Evolutionary conservation across 805 yeast genomes (phyloP).

Genomic region (Geotrichum ghanense): DNA sequence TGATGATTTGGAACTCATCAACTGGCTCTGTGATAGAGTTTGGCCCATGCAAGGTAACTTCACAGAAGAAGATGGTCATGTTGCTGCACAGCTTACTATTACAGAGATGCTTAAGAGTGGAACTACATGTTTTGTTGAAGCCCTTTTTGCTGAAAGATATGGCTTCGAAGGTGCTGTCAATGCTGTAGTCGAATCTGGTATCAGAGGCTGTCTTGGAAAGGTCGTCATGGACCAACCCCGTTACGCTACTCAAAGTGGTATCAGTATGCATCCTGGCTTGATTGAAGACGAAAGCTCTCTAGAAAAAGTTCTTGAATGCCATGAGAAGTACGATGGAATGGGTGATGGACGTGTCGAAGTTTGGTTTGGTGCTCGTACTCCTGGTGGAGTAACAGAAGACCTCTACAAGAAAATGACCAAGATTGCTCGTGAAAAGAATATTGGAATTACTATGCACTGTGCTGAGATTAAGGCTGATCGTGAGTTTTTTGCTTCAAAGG

Average conservation of each 20-base stretch:
- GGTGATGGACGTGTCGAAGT: constrained; percentile 14
- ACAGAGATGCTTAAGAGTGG: constrained; percentile 14
- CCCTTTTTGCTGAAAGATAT: constrained; percentile 11
- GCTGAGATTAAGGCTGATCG: constrained; percentile 10
- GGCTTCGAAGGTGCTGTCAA: constrained; percentile 6
- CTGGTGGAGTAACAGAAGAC: constrained; percentile 12
- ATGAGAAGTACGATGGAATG: constrained; percentile 8
- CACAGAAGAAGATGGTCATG: constrained; percentile 11
- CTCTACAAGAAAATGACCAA: constrained; percentile 7
- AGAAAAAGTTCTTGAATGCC: constrained; percentile 8
- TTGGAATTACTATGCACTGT: constrained; percentile 12
- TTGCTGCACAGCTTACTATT: constrained; percentile 10
- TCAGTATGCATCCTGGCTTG: constrained; percentile 9
- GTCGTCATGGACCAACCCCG: constrained; percentile 12
- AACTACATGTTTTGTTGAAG: constrained; percentile 12
- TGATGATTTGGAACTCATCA: constrained; percentile 9
- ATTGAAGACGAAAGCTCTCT: constrained; percentile 9
- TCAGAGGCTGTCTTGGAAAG: constrained; percentile 9
- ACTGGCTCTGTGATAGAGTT: constrained; percentile 12
- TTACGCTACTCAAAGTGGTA: constrained; percentile 10
- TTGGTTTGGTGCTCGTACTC: constrained; percentile 14
- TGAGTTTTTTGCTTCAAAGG: constrained; percentile 7
- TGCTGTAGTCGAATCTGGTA: constrained; percentile 9
- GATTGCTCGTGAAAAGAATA: constrained; percentile 5
- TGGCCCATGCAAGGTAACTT: constrained; percentile 14